Percentiles rank a stretch among this genome's conserved stretches.
Conservation (phyloP, 2,329 filamentous ascomycete species). For the Bertia moriformis region DNA sequence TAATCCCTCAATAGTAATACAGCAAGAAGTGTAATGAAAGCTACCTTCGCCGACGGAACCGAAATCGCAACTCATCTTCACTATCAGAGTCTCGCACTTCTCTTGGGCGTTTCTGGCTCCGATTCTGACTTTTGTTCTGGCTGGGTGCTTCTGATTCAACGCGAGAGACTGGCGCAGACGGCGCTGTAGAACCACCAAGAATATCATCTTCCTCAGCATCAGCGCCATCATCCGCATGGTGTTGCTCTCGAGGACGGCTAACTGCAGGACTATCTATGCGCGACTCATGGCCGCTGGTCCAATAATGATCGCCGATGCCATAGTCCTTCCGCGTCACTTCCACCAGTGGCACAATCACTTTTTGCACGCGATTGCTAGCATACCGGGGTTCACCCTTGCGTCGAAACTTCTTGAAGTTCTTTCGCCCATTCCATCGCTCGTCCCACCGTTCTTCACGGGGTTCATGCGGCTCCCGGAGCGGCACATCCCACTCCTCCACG, state of each 20-base stretch:
- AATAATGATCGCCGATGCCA: constrained; percentile 38
- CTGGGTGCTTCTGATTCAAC: too few relatives aligned
- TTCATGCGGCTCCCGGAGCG: constrained; percentile 10
- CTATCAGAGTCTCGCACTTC: not conserved
- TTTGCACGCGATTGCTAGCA: constrained; percentile 22
- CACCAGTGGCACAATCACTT: constrained; percentile 43
- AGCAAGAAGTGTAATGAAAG: too few relatives aligned
- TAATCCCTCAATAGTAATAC: too few relatives aligned
- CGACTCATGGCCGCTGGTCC: constrained; percentile 14
- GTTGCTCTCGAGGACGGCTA: too few relatives aligned
- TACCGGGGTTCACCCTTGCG: constrained; percentile 13
- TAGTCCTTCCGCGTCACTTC: constrained; percentile 35
- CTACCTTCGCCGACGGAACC: not conserved
- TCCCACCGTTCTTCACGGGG: constrained; percentile 31
- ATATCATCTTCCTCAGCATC: too few relatives aligned
- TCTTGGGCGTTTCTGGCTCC: not conserved
- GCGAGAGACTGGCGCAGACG: too few relatives aligned
- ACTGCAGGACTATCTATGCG: too few relatives aligned
- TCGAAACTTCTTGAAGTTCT: constrained; percentile 53
- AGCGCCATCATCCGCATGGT: too few relatives aligned
- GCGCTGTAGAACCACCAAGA: too few relatives aligned
- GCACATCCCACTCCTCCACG: constrained; percentile 40
- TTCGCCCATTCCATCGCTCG: constrained; percentile 47
- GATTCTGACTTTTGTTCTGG: too few relatives aligned
- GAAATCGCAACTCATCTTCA: not conserved